phyloP scores from a whole-genome alignment of 2,329 filamentous ascomycete species.

The Magnaporthales sp. region DNA sequence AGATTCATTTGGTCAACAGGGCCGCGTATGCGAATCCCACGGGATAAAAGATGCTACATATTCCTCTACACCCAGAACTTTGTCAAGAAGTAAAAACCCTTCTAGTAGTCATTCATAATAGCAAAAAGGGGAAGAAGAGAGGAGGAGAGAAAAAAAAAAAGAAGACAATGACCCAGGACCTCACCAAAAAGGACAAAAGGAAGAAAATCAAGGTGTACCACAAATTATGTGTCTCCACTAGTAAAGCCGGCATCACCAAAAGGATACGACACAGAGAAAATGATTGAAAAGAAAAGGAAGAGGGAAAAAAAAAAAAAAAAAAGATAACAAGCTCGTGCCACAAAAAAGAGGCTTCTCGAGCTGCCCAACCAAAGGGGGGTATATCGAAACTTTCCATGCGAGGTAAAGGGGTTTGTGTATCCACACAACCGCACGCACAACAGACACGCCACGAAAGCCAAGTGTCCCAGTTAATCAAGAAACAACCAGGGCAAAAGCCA shows the following conservation, averaged over 20 bases:
- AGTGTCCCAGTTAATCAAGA: neutral
- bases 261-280: neutral
- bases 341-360: neutral
- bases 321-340: neutral
- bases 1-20: neutral
- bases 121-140: neutral
- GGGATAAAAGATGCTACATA: neutral
- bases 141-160: neutral
- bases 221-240: neutral
- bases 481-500: neutral
- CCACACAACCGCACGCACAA: neutral
- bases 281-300: neutral
- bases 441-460: neutral
- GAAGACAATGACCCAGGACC: neutral
- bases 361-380: neutral
- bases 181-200: neutral
- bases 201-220: neutral
- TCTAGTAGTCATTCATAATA: conserved; percentile 1
- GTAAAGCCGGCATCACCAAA: neutral
- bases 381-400: neutral
- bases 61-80: neutral
- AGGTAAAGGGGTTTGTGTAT: neutral
- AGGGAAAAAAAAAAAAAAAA: neutral
- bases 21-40: neutral
- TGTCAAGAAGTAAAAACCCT: neutral